Conservation (phyloP, 1,139 yeast genomes). For the Candida dubliniensis region DNA sequence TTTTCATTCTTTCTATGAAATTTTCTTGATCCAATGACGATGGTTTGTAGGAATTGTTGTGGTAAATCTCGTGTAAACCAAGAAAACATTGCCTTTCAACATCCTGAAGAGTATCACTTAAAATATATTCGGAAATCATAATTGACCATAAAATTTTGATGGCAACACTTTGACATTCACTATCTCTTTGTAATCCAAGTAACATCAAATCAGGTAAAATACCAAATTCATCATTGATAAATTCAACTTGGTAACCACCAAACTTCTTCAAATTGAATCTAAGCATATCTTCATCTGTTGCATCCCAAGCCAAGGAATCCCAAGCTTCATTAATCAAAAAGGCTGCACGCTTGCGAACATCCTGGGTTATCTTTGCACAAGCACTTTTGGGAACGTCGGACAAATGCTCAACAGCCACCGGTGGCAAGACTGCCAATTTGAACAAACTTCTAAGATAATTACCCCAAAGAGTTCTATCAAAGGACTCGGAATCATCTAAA, state of each 20-base stretch:
- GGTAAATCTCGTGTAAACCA: slow-evolving; percentile 67
- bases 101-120: slow-evolving; percentile 55
- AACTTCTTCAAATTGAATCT: slow-evolving; percentile 63
- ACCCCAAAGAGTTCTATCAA: slow-evolving; percentile 64
- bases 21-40: slow-evolving; percentile 52
- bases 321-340: slow-evolving; percentile 59
- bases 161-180: slow-evolving; percentile 62
- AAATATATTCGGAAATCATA: slow-evolving; percentile 63
- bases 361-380: slow-evolving; percentile 62
- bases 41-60: slow-evolving; percentile 58
- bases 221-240: slow-evolving; percentile 55
- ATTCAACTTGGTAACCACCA: slow-evolving; percentile 74
- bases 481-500: slow-evolving; percentile 46
- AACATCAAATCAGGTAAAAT: slow-evolving; percentile 66
- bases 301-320: slow-evolving; percentile 74
- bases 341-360: slow-evolving; percentile 63
- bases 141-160: slow-evolving; percentile 72
- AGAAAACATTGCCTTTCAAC: slow-evolving; percentile 63
- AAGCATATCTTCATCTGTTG: slow-evolving; percentile 55
- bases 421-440: slow-evolving; percentile 52
- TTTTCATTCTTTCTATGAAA: slow-evolving; percentile 53
- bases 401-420: slow-evolving; percentile 62
- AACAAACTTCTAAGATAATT: slow-evolving; percentile 60
- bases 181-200: slow-evolving; percentile 68
- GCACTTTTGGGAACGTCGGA: slow-evolving; percentile 76